These are phyloP conservation scores for Cystofilobasidium bisporidii DNA, from an alignment of 768 basidiomycete species.

Conservation along the genomic window DNA sequence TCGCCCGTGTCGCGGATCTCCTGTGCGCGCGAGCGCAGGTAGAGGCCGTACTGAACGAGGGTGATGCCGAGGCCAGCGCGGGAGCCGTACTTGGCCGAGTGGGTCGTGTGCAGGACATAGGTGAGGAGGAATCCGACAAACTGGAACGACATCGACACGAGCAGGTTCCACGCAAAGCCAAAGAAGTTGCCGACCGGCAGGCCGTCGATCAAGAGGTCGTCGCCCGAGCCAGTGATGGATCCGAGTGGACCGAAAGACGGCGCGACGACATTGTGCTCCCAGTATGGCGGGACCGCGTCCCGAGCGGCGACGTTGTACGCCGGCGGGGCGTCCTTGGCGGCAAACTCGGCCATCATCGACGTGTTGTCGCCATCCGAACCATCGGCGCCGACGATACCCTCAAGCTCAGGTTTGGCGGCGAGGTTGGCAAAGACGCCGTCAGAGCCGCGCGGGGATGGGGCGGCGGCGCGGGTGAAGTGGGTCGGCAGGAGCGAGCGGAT, in stretches of 20 bases:
- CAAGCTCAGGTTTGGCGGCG: slow-evolving; percentile 68
- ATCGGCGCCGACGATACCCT: slow-evolving; percentile 29
- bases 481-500: slow-evolving; percentile 29
- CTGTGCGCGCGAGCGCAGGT: slow-evolving; percentile 50
- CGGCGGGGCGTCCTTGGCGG: slow-evolving; percentile 73
- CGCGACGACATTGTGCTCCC: slow-evolving; percentile 89
- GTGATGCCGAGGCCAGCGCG: slow-evolving; percentile 92
- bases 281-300: slow-evolving; percentile 88
- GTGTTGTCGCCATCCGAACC: slow-evolving; percentile 40
- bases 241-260: slow-evolving; percentile 48
- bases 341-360: slow-evolving; percentile 64
- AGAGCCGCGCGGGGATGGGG: slow-evolving; percentile 46
- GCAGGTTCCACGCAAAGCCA: slow-evolving; percentile 64
- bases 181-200: slow-evolving; percentile 80
- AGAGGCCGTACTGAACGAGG: slow-evolving; percentile 83
- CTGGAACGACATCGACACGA: slow-evolving; percentile 93
- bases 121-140: slow-evolving; percentile 74
- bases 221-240: slow-evolving; percentile 43
- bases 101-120: slow-evolving; percentile 70
- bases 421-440: slow-evolving; percentile 96
- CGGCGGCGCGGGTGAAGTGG: slow-evolving; percentile 27
- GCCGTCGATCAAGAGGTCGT: slow-evolving; percentile 78
- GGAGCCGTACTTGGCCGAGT: slow-evolving; percentile 87
- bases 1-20: slow-evolving; percentile 36
- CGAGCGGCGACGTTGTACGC: slow-evolving; percentile 80